These are phyloP conservation scores for Przewalskia tangutica DNA, from an alignment of 257 asterid genomes.

Conservation along the genomic window DNA sequence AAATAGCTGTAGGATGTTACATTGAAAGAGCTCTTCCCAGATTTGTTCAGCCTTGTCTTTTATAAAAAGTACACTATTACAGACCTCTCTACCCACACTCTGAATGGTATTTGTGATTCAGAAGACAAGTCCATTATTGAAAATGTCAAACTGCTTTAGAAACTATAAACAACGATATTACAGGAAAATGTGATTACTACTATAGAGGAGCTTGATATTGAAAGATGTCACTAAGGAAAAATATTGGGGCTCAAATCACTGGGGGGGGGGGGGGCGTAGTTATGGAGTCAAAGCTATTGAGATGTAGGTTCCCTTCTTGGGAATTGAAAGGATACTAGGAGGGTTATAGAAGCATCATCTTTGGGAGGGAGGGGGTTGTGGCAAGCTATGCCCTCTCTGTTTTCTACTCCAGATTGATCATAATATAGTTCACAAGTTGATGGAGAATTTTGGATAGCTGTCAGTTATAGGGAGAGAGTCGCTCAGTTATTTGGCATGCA, in stretches of 20 bases:
- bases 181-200: background rate
- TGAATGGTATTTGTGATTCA: background rate
- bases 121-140: background rate
- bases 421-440: background rate
- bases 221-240: too few relatives aligned
- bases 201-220: background rate
- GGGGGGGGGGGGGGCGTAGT: background rate
- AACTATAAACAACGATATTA: background rate
- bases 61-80: background rate
- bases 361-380: background rate
- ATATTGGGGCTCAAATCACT: background rate
- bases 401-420: background rate
- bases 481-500: background rate
- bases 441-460: background rate
- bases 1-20: background rate
- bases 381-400: background rate
- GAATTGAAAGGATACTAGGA: too few relatives aligned
- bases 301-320: too few relatives aligned
- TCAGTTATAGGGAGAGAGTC: background rate
- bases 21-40: background rate
- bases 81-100: background rate
- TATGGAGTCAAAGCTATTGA: too few relatives aligned
- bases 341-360: too few relatives aligned
- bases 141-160: background rate
- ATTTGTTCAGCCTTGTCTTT: background rate